Conservation (phyloP, 345 rosid species). For the Moringa oleifera region DNA sequence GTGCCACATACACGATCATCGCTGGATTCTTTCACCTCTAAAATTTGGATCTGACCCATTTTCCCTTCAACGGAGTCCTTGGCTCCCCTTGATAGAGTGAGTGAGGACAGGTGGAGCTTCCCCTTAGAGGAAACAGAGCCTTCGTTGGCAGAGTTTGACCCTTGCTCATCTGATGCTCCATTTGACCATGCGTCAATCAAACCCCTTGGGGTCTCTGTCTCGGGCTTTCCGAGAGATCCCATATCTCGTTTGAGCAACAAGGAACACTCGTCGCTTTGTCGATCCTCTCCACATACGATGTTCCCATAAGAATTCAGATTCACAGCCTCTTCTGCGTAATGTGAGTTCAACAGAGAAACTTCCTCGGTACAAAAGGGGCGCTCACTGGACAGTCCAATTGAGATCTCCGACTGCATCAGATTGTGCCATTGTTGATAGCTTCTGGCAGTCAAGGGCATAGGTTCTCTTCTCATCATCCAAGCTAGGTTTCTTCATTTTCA, state of each 20-base stretch:
- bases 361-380: constrained; percentile 1
- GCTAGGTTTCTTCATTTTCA: constrained; percentile 25
- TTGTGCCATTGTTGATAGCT: constrained; percentile 26
- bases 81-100: constrained; percentile 51
- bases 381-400: constrained; percentile 12
- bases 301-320: constrained; percentile 21
- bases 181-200: constrained; percentile 60
- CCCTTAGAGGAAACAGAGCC: constrained; percentile 32
- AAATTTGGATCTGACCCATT: constrained; percentile 30
- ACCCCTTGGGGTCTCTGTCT: constrained; percentile 28
- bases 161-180: constrained; percentile 23
- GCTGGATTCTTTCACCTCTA: constrained; percentile 24
- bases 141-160: constrained; percentile 19
- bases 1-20: constrained; percentile 22
- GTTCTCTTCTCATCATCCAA: constrained; percentile 25
- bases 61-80: constrained; percentile 26
- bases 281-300: constrained; percentile 14
- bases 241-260: constrained; percentile 22
- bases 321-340: constrained; percentile 17
- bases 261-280: constrained; percentile 4
- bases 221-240: constrained; percentile 12
- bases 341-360: background rate
- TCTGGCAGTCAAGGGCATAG: constrained; percentile 9
- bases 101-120: constrained; percentile 37
- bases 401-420: constrained; percentile 14